Evolutionary conservation across 2,329 filamentous ascomycete genomes (phyloP).

Genomic region (Talaromyces sp.): DNA sequence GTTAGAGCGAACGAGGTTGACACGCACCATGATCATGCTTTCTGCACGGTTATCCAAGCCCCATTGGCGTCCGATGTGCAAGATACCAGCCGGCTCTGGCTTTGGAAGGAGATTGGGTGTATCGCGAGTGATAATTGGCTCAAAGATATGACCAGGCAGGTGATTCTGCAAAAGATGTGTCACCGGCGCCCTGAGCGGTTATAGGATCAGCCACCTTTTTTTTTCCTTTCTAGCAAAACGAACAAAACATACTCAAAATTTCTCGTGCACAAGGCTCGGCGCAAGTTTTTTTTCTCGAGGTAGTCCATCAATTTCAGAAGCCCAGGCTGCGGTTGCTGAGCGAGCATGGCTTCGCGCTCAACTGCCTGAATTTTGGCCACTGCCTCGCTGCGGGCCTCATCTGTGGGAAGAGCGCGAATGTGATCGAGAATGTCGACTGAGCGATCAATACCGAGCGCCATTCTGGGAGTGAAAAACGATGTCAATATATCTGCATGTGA

Average conservation of each 20-base stretch:
- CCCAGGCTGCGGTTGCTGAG: slow-evolving; percentile 76
- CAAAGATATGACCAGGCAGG: slow-evolving; percentile 61
- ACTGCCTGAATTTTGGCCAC: slow-evolving; percentile 70
- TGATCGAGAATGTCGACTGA: slow-evolving; percentile 81
- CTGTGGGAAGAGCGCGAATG: slow-evolving; percentile 65
- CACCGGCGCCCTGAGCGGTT: slow-evolving; percentile 31
- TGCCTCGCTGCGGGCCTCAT: slow-evolving; percentile 55
- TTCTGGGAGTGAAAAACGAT: slow-evolving; percentile 16
- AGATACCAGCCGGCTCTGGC: slow-evolving; percentile 78
- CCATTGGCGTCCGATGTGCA: slow-evolving; percentile 79
- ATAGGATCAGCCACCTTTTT: neutral
- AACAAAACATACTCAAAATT: slow-evolving; percentile 66
- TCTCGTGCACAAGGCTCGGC: slow-evolving; percentile 84
- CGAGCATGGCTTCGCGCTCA: slow-evolving; percentile 72
- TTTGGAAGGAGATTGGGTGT: slow-evolving; percentile 61
- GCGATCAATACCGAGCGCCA: slow-evolving; percentile 65
- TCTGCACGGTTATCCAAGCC: slow-evolving; percentile 48
- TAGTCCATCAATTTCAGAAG: slow-evolving; percentile 74
- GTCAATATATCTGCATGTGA: slow-evolving; percentile 1
- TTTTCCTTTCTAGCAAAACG: neutral
- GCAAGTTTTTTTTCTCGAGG: slow-evolving; percentile 60
- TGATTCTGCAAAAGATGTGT: slow-evolving; percentile 59
- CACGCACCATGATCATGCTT: slow-evolving; percentile 32
- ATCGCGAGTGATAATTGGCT: slow-evolving; percentile 81
- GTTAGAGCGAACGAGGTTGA: too few species aligned